Conservation (phyloP, 805 yeast species). For the Limtongozyma cylindracea region DNA sequence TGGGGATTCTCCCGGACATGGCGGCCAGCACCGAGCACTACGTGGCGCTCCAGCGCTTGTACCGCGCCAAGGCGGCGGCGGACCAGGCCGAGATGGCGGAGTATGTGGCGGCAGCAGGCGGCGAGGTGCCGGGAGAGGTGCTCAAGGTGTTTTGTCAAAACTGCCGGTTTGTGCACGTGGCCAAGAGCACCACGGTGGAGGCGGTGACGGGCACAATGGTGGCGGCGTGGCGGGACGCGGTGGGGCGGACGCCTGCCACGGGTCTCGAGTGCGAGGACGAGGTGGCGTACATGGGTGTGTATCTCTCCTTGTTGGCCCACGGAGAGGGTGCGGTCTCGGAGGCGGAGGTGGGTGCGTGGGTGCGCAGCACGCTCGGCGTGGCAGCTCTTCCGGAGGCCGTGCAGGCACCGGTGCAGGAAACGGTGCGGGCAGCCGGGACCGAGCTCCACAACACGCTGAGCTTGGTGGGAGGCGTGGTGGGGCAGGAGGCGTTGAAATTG, state of each 20-base stretch:
- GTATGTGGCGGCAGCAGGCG: conserved; percentile 6
- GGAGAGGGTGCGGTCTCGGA: too few species aligned
- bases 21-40: conserved; percentile 46
- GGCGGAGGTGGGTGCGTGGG: too few species aligned
- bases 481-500: conserved; percentile 63
- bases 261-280: too few species aligned
- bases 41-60: conserved; percentile 28
- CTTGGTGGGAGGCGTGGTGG: conserved; percentile 61
- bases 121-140: conserved; percentile 10
- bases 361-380: too few species aligned
- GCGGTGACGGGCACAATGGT: too few species aligned
- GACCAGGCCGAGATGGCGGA: conserved; percentile 18
- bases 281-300: too few species aligned
- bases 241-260: too few species aligned
- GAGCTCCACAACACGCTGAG: conserved; percentile 33
- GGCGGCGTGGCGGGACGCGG: too few species aligned
- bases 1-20: conserved; percentile 76
- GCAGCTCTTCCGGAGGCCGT: too few species aligned
- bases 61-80: conserved; percentile 21
- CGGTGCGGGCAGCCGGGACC: conserved; percentile 2
- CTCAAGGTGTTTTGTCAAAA: conserved; percentile 35
- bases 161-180: conserved; percentile 21
- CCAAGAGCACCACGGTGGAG: conserved; percentile 3
- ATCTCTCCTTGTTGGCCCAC: too few species aligned
- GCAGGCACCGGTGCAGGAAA: too few species aligned